These are phyloP conservation scores for Eremothecium coryli DNA, from an alignment of 1,139 yeast species.

Conservation along the genomic window DNA sequence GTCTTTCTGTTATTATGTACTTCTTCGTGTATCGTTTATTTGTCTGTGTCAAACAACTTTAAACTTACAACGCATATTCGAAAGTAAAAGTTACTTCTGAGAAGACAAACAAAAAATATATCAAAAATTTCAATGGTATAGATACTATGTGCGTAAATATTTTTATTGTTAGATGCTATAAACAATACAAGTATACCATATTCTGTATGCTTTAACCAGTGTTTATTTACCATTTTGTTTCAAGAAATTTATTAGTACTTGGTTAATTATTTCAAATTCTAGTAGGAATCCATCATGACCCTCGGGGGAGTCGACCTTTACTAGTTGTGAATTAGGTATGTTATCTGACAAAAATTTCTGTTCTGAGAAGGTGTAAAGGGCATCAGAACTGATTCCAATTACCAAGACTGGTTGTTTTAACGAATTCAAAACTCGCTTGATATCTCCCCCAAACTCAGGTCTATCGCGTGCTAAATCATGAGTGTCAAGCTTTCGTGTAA, in stretches of 20 bases:
- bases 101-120: too few relatives aligned
- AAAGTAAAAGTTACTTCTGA: too few relatives aligned
- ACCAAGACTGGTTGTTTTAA: conserved; percentile 68
- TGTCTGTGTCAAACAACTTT: too few relatives aligned
- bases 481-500: conserved; percentile 86
- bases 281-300: conserved; percentile 95
- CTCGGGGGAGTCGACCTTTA: conserved; percentile 81
- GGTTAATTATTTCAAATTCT: conserved; percentile 77
- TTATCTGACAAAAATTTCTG: conserved; percentile 74
- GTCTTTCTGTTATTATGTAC: neutral
- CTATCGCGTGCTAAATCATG: conserved; percentile 87
- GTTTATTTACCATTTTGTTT: too few relatives aligned
- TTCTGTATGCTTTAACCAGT: too few relatives aligned
- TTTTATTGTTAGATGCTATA: too few relatives aligned
- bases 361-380: conserved; percentile 83
- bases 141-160: too few relatives aligned
- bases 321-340: conserved; percentile 60
- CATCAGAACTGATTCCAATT: conserved; percentile 87
- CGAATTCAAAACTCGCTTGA: conserved; percentile 44
- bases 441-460: conserved; percentile 33
- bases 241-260: conserved; percentile 59
- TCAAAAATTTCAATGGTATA: too few relatives aligned
- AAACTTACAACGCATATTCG: too few relatives aligned
- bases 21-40: conserved; percentile 1
- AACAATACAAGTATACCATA: too few relatives aligned